Percentiles rank a stretch among this genome's conserved stretches.
Conservation (phyloP, 2,329 filamentous ascomycete genomes). For the Pyrenochaeta sp. region DNA sequence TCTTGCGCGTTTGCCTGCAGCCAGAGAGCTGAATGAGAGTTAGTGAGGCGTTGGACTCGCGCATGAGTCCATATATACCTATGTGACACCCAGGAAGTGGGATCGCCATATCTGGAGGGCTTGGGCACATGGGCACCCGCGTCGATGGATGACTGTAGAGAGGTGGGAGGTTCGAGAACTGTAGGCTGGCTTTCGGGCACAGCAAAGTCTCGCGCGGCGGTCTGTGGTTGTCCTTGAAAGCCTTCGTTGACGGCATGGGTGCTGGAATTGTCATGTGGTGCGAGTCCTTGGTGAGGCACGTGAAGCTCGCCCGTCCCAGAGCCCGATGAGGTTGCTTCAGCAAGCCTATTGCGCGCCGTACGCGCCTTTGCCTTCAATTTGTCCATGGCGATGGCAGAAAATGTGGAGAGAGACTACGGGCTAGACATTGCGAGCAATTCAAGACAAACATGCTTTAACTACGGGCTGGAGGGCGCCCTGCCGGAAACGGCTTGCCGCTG, state of each 20-base stretch:
- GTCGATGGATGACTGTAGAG: slow-evolving; percentile 46
- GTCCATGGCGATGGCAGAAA: slow-evolving; percentile 35
- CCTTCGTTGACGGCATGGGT: slow-evolving; percentile 44
- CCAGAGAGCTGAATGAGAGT: slow-evolving; percentile 22
- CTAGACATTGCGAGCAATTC: slow-evolving; percentile 12
- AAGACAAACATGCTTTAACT: slow-evolving; percentile 33
- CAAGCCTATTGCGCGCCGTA: slow-evolving; percentile 42
- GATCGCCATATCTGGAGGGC: slow-evolving; percentile 28
- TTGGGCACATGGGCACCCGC: slow-evolving; percentile 40
- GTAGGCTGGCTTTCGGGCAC: slow-evolving; percentile 20
- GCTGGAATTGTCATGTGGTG: slow-evolving; percentile 41
- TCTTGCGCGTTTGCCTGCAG: slow-evolving; percentile 21
- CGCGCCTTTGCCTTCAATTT: slow-evolving; percentile 43
- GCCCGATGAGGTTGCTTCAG: slow-evolving; percentile 35
- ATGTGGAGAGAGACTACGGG: slow-evolving; percentile 12
- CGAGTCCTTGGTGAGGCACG: slow-evolving; percentile 36
- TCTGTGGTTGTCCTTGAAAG: slow-evolving; percentile 34
- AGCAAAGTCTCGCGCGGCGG: slow-evolving; percentile 45
- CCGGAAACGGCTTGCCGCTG: slow-evolving; percentile 19
- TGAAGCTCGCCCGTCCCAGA: slow-evolving; percentile 35
- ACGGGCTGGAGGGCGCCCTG: slow-evolving; percentile 19
- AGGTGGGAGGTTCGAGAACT: slow-evolving; percentile 40
- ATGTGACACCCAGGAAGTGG: slow-evolving; percentile 22
- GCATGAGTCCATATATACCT: slow-evolving; percentile 23
- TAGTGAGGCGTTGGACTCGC: no score